Conservation (phyloP, 2,329 filamentous ascomycete species). For the Beauveria rudraprayagi region DNA sequence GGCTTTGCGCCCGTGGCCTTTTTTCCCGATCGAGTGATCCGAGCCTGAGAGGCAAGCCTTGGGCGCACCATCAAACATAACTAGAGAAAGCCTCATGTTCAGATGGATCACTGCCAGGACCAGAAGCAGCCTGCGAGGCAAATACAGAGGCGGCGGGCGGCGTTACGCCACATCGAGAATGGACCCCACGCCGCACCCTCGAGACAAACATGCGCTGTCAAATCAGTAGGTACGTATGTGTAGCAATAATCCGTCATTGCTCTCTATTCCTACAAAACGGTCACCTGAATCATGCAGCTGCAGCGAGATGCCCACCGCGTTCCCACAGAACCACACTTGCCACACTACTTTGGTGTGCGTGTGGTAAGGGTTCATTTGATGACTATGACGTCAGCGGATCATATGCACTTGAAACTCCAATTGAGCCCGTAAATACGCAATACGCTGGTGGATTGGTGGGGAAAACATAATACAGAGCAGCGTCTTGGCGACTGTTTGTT, state of each 20-base stretch:
- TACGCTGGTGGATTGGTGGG: neutral
- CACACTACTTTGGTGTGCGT: neutral
- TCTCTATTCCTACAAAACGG: neutral
- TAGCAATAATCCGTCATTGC: neutral
- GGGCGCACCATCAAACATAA: too few relatives aligned
- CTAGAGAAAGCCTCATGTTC: neutral
- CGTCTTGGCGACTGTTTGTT: constrained; percentile 1
- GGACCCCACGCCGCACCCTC: neutral
- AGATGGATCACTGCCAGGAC: neutral
- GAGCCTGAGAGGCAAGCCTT: neutral
- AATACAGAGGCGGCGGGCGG: neutral
- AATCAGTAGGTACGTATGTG: too few relatives aligned
- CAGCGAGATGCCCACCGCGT: neutral
- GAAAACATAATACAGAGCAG: neutral
- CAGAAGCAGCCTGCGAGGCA: neutral
- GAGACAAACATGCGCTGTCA: neutral
- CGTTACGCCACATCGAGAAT: neutral
- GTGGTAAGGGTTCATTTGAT: constrained; percentile 2
- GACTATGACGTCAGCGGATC: constrained; percentile 8
- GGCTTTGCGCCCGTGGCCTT: neutral
- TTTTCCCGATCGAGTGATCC: constrained; percentile 1
- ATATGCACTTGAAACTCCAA: neutral
- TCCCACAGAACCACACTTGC: neutral
- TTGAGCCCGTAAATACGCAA: neutral
- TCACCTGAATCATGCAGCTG: neutral